Evolutionary conservation across 1,284 basidiomycete genomes (phyloP).

Genomic region (Leucoagaricus sp.): DNA sequence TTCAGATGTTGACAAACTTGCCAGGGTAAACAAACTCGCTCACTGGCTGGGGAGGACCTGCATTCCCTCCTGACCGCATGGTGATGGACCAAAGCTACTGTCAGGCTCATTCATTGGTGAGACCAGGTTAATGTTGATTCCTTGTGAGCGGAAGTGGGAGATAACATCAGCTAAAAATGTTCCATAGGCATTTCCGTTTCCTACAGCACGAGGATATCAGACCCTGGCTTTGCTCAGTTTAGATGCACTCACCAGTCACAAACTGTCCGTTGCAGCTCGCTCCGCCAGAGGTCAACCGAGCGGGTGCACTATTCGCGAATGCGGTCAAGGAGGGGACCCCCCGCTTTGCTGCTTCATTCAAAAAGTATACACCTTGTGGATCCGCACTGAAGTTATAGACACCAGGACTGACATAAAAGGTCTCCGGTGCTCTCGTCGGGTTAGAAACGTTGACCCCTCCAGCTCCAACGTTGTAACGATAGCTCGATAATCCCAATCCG

Average conservation of each 20-base stretch:
- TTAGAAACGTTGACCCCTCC: constrained; percentile 44
- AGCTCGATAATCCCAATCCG: constrained; percentile 44
- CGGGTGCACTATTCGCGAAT: constrained; percentile 39
- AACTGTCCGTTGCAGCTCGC: constrained; percentile 37
- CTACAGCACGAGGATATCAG: constrained; percentile 17
- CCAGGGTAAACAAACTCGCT: constrained; percentile 10
- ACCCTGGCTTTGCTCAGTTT: neutral
- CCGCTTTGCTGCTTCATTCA: constrained; percentile 32
- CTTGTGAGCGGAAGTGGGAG: constrained; percentile 33
- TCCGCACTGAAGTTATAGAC: constrained; percentile 43
- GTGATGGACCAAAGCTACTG: constrained; percentile 35
- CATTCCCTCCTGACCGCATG: constrained; percentile 42
- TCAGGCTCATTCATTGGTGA: constrained; percentile 43
- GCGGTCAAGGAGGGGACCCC: constrained; percentile 34
- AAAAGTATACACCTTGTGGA: constrained; percentile 40
- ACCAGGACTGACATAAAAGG: constrained; percentile 41
- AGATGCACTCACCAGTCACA: constrained; percentile 26
- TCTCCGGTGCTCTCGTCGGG: constrained; percentile 41
- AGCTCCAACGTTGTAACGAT: constrained; percentile 45
- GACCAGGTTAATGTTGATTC: constrained; percentile 34
- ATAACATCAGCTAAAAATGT: constrained; percentile 37
- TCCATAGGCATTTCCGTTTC: constrained; percentile 34
- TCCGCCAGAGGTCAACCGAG: constrained; percentile 32
- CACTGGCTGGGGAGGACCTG: constrained; percentile 35
- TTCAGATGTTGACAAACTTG: neutral